Evolutionary conservation across 768 basidiomycete species (phyloP), one percentile per base, ranked within the genome.

Genomic region (Tulasnella sp.): DNA sequence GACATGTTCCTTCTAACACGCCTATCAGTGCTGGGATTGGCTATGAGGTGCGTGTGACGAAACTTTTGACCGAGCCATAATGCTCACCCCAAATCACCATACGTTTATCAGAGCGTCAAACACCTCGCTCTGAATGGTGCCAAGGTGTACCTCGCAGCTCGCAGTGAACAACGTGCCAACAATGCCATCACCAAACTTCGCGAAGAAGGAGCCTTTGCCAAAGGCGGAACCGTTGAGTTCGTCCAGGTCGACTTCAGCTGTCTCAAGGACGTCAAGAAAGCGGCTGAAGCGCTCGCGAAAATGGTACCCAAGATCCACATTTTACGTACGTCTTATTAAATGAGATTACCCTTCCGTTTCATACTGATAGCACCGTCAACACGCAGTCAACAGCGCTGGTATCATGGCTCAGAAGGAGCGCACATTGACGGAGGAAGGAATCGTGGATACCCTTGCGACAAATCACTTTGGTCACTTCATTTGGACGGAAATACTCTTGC

Each of bases 351-450:
- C 26, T 17, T 17, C 7, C 26, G 15, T 3, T 19, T 21, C 30
- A 13, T 21, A 38, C 15, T 56, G 10, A 61, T 24, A 38, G 19
- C 7, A 48, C 3, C 13, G 24, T 41, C 21, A 9, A 23, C 11
- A 7, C 7, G 9, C 19, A 82, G 82, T 83, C 23, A 81, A 81
- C 62, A 83, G 83, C 60, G 81, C 79, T 23, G 78, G 69, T 17
- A 58, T 74, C 80, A 81, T 59, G 65, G 76, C 27, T 61, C 61
- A 19, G 15, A 23, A 24, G 27, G 5, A 52, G 9, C 45, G n/a
- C 26, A 27, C 29, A 21, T 26, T 61, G 10, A 61, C 43, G 41
- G 53, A 44, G 15, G 60, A 61, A 19, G 60, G 60, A 2, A 54
- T 61, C 23, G 10, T 24, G 60, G 56, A 7, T 58, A 32, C 9